phyloP scores from a whole-genome alignment of 257 asterid genomes.

The Perilla frutescens region DNA sequence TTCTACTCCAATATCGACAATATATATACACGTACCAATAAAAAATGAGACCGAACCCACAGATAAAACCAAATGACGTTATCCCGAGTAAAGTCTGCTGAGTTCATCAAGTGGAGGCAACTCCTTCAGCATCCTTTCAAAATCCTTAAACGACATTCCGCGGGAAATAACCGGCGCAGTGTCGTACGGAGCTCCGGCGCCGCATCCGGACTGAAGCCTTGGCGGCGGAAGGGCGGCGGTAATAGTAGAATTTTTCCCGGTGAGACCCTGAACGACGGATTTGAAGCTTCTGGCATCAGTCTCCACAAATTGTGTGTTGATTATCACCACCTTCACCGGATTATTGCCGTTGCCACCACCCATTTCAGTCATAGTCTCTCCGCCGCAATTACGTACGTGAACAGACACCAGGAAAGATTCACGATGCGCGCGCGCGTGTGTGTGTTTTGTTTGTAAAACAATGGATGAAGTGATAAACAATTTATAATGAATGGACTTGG shows the following conservation, averaged over 20 bases:
- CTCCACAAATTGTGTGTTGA: slow-evolving; percentile 58
- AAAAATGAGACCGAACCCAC: too few species aligned
- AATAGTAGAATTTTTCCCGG: slow-evolving; percentile 50
- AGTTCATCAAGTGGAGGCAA: slow-evolving; percentile 54
- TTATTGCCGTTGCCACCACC: background rate
- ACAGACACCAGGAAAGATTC: too few species aligned
- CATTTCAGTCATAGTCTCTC: background rate
- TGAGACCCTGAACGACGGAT: slow-evolving; percentile 66
- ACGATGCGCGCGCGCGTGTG: background rate
- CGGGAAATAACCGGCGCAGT: slow-evolving; percentile 33
- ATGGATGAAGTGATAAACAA: too few species aligned
- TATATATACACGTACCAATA: too few species aligned
- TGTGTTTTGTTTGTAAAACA: background rate
- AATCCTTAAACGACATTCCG: slow-evolving; percentile 45
- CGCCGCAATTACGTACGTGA: too few species aligned
- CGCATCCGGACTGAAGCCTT: background rate
- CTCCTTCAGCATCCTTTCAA: slow-evolving; percentile 46
- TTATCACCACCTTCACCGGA: slow-evolving; percentile 54
- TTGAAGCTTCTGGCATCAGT: slow-evolving; percentile 65
- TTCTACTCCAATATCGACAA: background rate
- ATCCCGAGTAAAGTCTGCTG: slow-evolving; percentile 21
- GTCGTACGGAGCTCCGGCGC: background rate
- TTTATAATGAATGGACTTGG: too few species aligned
- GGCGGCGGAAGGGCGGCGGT: slow-evolving; percentile 16
- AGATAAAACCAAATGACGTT: background rate